Base-by-base conservation (phyloP, 2,329 filamentous ascomycete genomes). In the Fusarium pseudocircinatum region DNA sequence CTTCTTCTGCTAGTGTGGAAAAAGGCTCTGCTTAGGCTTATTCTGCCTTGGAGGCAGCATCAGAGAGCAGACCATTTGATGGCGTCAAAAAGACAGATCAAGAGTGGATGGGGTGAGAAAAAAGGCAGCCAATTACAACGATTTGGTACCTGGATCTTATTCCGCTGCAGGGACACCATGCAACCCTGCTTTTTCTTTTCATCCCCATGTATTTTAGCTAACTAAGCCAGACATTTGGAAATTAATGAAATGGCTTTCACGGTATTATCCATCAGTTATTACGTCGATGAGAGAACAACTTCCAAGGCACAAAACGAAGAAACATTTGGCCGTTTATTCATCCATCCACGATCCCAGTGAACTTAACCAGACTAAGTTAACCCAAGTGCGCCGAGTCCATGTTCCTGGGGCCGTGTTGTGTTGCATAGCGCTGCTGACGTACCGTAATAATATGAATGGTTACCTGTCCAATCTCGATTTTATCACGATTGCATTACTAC, bases 91-190 rank as follows among this genome's bases (percentile, higher is more conserved):
- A 67, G 61, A 63, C 61, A 71, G 39, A 39, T 37, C n/a, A 37
- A 52, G 24, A 60, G 70, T 67, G 70, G 70, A 52, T 56, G 49
- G 20, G 20, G 16, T 11, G 30, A 39, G 30, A 24, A 20, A 28
- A 32, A 39, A 40, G 12, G 22, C 20, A 43, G 26, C 71, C 71
- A 73, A 74, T 73, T 18, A 68, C n/a, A 42, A 24, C 18, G 40
- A 15, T n/a, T 69, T 58, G 13, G 71, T 73, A 60, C 71, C 71
- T 73, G 71, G 42, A 73, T 69, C 65, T 49, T 57, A 36, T 70
- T 63, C 63, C 57, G 36, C 70, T 73, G 70, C 70, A 73, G 70
- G 70, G 67, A 56, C 71, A 61, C 37, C 24, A 60, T 74, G 50
- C 53, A 73, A 73, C 66, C 70, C 66, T 73, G 70, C n/a, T 57